Evolutionary conservation across 1,284 basidiomycete species (phyloP).

Genomic region (Xerocomus nothofagi): DNA sequence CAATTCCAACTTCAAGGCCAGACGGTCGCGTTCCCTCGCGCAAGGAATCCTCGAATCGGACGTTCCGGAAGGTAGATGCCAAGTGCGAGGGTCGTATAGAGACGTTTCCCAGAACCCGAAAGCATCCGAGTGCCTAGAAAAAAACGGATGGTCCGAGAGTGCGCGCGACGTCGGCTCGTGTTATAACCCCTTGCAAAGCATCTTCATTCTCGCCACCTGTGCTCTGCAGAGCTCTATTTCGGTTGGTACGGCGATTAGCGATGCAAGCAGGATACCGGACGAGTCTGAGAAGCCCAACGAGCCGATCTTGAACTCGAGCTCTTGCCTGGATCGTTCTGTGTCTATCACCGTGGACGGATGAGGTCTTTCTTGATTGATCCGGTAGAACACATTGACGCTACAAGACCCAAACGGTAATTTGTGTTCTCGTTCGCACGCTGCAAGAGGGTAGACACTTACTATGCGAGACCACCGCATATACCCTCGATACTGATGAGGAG

Average conservation of each 20-base stretch:
- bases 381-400: conserved; percentile 87
- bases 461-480: conserved; percentile 89
- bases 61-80: neutral
- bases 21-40: neutral
- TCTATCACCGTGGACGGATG: conserved; percentile 45
- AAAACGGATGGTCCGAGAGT: neutral
- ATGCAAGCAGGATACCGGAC: conserved; percentile 77
- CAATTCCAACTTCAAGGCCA: neutral
- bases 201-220: conserved; percentile 72
- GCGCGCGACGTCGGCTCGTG: neutral
- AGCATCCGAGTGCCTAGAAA: neutral
- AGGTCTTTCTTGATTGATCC: conserved; percentile 72
- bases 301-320: conserved; percentile 87
- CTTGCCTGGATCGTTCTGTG: conserved; percentile 62
- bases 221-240: conserved; percentile 76
- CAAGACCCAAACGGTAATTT: neutral
- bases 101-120: too few species aligned
- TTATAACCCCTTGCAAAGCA: conserved; percentile 70
- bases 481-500: conserved; percentile 83
- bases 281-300: conserved; percentile 80
- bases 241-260: conserved; percentile 80
- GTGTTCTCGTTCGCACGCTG: neutral
- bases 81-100: too few species aligned
- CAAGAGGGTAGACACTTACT: conserved; percentile 50
- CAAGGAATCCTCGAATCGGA: neutral